Base-by-base conservation (phyloP, 2,329 filamentous ascomycete genomes). In the Myriosclerotinia scirpicola region DNA sequence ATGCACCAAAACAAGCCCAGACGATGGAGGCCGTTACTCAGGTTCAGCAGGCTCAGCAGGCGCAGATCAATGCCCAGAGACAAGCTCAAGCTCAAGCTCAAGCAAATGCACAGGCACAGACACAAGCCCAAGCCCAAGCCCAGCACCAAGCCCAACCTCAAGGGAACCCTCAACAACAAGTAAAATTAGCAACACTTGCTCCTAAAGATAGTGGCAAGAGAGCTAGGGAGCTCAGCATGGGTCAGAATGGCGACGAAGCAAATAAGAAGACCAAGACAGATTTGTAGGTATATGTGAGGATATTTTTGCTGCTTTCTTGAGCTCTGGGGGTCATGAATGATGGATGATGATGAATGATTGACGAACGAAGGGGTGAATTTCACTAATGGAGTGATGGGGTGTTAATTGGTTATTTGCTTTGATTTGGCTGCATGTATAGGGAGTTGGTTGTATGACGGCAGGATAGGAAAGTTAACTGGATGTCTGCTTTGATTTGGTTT, bases 201-300 rank as follows among this genome's bases (percentile, higher is more conserved):
- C n/a, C 30, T 0, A 63, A 54, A 2, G 60, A 63, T 15, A 14
- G 8, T 50, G 36, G 22, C 2, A 63, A 63, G 48, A 54, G 60
- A 42, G 36, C 36, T 12, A 42, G 60, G 15, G 48, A n/a, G 3
- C 5, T 11, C 1, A 62, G 59, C 7, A 8, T n/a, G 4, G 12
- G 22, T n/a, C 5, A 20, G 36, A 14, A 42, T 2, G 46, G 17
- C 11, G 60, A 42, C 12, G 60, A 54, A 9, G 15, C 17, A 1
- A 63, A 54, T n/a, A 63, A 63, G 50, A 63, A 54, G 20, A 30
- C 5, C 1, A 63, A 42, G 59, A 38, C 14, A 22, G 46, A 54
- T 15, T 9, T 22, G 30, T 62, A 53, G 34, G 38, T 30, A 20
- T 30, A 3, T 30, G 15, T 3, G 20, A 12, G 53, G 17, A n/a